Base-by-base conservation (phyloP, 1,139 yeast genomes). In the Blastobotrys proliferans region DNA sequence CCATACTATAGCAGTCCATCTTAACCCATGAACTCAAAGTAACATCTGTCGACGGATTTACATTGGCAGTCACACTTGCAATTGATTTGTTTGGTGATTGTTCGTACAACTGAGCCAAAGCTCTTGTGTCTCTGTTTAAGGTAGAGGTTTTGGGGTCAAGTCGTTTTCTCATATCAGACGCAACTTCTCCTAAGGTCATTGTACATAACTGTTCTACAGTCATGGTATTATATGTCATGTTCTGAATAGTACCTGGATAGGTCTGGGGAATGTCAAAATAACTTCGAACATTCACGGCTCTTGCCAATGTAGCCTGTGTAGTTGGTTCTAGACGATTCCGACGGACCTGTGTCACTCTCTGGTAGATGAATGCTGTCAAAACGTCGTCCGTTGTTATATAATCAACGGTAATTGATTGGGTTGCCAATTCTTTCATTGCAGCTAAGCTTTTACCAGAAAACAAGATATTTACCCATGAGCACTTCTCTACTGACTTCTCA, bases 1-100 rank as follows among this genome's bases (percentile, higher is more conserved):
- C 54, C 2, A 49, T 38, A 5, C 30, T 37, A 25, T 44, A 44
- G 27, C 35, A 35, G 20, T 44, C 26, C 10, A 37, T 38, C 34
- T 45, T 47, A 13, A 49, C 40, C 54, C 54, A 51, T 9, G 54
- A 51, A 31, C 54, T 51, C 2, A 51, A 34, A 46, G 43, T 44
- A 17, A 51, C 25, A 21, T 39, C 54, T 17, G 29, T 24, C 1
- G 41, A 5, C 2, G 36, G 11, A 20, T 48, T 44, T 18, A 46
- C 18, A 3, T 35, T 14, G 3, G 47, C 46, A 10, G 46, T 35
- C 34, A 46, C 25, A n/a, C 42, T 33, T 5, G 16, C 9, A 16
- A 35, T 30, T 5, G 20, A 34, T 27, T 44, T 46, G 20, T 40
- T 45, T 11, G 30, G 35, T 3, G 39, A 17, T 8, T 29, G 37